These are phyloP conservation scores for Cutaneotrichosporon cavernicola DNA, from an alignment of 1,284 basidiomycete genomes.

Conservation along the genomic window DNA sequence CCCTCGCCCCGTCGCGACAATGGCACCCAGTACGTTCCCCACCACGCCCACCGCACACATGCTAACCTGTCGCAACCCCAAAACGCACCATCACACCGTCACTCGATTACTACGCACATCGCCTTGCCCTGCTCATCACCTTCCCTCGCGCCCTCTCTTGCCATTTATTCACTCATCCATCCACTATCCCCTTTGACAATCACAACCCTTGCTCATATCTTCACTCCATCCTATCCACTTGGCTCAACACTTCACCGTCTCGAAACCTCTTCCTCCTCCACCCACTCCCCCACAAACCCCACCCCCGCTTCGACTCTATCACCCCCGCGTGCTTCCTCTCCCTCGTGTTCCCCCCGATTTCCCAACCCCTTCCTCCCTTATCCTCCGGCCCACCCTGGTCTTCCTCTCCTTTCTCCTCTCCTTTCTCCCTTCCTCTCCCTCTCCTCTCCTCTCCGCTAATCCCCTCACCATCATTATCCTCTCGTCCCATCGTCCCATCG, in stretches of 20 bases:
- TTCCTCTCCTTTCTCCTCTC: neutral
- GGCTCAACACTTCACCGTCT: neutral
- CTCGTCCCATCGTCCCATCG: neutral
- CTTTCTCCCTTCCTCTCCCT: neutral
- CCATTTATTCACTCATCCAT: too few relatives aligned
- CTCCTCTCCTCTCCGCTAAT: neutral
- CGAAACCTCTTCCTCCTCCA: neutral
- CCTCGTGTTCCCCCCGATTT: neutral
- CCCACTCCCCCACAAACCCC: neutral
- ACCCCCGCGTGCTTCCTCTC: neutral
- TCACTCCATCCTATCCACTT: neutral
- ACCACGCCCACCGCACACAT: neutral
- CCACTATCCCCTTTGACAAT: neutral
- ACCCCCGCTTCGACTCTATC: neutral
- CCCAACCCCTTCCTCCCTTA: too few relatives aligned
- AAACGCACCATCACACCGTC: neutral
- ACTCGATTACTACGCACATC: neutral
- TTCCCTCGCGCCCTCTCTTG: neutral
- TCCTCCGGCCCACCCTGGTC: neutral
- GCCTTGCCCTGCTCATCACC: neutral
- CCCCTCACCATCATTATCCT: neutral
- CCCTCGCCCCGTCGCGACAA: neutral
- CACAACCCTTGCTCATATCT: neutral
- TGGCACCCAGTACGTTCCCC: slow-evolving; percentile 17
- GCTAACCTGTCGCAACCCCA: neutral